Percentiles rank a stretch among this genome's conserved stretches.
Conservation (phyloP, 2,329 filamentous ascomycete species). For the Pseudopyrenochaeta lycopersici region DNA sequence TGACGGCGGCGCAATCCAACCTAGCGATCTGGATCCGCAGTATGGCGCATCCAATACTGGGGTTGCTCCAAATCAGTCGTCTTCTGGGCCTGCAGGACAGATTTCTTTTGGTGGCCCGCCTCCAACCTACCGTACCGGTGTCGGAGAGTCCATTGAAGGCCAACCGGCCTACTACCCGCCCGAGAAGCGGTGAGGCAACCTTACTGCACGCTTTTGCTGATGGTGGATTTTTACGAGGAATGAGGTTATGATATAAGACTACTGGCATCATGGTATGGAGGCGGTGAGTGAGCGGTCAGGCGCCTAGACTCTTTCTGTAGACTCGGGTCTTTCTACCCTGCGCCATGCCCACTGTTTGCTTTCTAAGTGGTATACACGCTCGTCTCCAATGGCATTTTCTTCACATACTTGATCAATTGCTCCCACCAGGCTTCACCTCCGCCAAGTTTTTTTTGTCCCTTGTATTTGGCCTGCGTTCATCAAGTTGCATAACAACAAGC, state of each 20-base stretch:
- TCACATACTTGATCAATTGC: too few species aligned
- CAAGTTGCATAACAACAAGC: too few species aligned
- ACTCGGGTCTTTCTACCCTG: neutral
- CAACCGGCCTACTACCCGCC: constrained; percentile 45
- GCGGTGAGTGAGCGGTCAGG: neutral
- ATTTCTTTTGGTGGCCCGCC: constrained; percentile 48
- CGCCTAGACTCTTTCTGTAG: neutral
- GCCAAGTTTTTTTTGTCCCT: too few species aligned
- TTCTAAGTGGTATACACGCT: neutral
- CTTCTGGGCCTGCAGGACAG: constrained; percentile 34
- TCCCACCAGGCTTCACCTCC: too few species aligned
- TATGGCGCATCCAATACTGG: constrained; percentile 39
- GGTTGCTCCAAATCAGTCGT: constrained; percentile 34
- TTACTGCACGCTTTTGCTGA: neutral
- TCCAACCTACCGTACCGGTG: constrained; percentile 43
- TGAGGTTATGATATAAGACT: constrained; percentile 23
- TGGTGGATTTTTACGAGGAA: constrained; percentile 23
- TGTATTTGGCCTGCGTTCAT: too few species aligned
- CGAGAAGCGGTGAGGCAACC: constrained; percentile 39
- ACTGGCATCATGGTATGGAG: neutral
- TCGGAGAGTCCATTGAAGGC: constrained; percentile 48
- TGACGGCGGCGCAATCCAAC: constrained; percentile 59
- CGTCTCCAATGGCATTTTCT: neutral
- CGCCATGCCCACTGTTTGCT: neutral
- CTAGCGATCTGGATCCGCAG: constrained; percentile 48